Percentiles rank a stretch among this genome's conserved stretches.
Evolutionary conservation across 2,329 filamentous ascomycete genomes (phyloP).

Genomic region (Emmonsiellopsis sp.): DNA sequence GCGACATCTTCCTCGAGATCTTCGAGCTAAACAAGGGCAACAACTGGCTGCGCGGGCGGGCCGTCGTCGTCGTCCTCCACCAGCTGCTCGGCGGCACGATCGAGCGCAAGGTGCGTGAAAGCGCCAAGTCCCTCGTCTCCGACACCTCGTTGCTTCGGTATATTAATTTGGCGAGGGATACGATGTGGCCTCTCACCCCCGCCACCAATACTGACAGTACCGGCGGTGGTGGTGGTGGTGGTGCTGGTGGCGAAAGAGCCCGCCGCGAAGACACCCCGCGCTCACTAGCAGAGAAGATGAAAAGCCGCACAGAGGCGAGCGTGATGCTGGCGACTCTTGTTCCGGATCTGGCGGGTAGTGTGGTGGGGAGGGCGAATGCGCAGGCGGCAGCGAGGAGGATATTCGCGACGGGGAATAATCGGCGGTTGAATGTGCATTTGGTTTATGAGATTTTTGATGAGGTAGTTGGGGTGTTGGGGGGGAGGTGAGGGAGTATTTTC

Average conservation of each 20-base stretch:
- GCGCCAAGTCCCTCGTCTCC: constrained; percentile 60
- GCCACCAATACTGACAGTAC: too few species aligned
- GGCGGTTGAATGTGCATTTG: constrained; percentile 68
- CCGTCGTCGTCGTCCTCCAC: constrained; percentile 91
- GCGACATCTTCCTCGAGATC: constrained; percentile 90
- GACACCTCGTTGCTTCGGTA: constrained; percentile 67
- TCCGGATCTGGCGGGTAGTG: constrained; percentile 83
- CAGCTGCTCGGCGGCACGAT: constrained; percentile 93
- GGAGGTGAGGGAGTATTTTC: background rate
- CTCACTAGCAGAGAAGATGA: constrained; percentile 62
- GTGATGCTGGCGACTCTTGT: constrained; percentile 81
- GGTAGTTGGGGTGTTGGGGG: constrained; percentile 35
- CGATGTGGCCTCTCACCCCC: constrained; percentile 58
- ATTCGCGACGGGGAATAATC: constrained; percentile 86
- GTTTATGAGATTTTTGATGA: constrained; percentile 65
- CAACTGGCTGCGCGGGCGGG: constrained; percentile 92
- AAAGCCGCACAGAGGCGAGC: constrained; percentile 76
- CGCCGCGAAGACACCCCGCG: constrained; percentile 45
- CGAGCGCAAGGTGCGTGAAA: constrained; percentile 87
- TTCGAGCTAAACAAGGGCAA: constrained; percentile 93
- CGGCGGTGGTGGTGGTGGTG: background rate
- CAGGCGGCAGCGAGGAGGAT: constrained; percentile 81
- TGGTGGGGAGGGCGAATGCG: constrained; percentile 86
- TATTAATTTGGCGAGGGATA: constrained; percentile 61
- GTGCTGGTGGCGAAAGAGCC: constrained; percentile 20